A percentile compares a stretch with the other conserved stretches of the same genome.
Conservation (phyloP, 2,329 filamentous ascomycete genomes). For the Lomentospora prolificans region DNA sequence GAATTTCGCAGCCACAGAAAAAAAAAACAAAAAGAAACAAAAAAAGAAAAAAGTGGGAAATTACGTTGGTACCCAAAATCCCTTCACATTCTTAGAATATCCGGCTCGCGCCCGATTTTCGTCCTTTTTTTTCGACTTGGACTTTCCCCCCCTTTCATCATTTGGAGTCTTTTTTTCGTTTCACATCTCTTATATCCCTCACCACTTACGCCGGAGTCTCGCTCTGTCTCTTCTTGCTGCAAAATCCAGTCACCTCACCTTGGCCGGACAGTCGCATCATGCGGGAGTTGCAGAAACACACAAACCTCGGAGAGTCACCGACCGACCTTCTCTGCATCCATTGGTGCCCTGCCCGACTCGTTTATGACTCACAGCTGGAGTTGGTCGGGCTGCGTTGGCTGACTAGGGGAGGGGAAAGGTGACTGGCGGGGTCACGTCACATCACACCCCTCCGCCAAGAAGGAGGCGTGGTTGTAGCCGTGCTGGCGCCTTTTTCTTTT, state of each 20-base stretch:
- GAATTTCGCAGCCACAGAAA: not conserved
- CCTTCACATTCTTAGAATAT: slow-evolving; percentile 2
- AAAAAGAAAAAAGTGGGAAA: not conserved
- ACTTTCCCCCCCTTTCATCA: slow-evolving; percentile 1
- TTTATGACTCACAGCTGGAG: slow-evolving; percentile 2
- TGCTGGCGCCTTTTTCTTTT: not conserved
- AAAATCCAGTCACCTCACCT: not conserved
- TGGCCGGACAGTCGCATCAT: not conserved
- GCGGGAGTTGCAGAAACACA: not conserved
- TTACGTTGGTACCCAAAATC: not conserved
- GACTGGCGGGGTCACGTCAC: slow-evolving; percentile 2
- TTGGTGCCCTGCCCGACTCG: not conserved
- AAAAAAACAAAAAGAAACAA: not conserved
- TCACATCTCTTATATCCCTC: not conserved
- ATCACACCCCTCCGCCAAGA: not conserved
- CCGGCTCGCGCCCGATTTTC: slow-evolving; percentile 7
- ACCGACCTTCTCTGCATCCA: not conserved
- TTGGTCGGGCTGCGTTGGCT: not conserved
- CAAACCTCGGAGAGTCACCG: not conserved
- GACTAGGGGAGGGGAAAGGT: not conserved
- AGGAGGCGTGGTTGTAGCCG: not conserved
- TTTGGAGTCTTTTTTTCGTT: not conserved
- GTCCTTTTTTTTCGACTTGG: not conserved
- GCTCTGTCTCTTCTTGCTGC: not conserved
- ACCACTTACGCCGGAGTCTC: not conserved